Evolutionary conservation across 495 filamentous ascomycete species (phyloP), one percentile per base, ranked within the genome.

Genomic region (Lasiosphaeria ovina): DNA sequence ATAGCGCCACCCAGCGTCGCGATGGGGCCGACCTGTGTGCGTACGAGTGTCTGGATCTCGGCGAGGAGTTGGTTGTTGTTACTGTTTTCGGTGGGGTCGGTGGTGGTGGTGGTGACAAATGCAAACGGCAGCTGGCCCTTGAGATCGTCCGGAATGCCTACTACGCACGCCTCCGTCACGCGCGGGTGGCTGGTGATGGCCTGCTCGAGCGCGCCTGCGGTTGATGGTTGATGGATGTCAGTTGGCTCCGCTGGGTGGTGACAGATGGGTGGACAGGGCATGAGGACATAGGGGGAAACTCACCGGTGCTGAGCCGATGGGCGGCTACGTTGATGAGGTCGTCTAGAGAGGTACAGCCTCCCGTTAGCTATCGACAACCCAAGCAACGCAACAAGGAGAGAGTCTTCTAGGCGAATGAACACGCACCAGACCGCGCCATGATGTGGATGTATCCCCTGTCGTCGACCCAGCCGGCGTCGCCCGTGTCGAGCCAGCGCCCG

Each of bases 301-400:
- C 77, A 89, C 89, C 92, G 3, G 92, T 97, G 66, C 87, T 90
- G 62, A 97, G 92, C 4, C 93, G 84, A 75, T 97, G 93, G 3
- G 93, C 93, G 34, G 93, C 92, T 1, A 96, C 93, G 67, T 97
- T 97, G 70, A 97, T 95, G 60, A 97, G 88, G 72, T 97, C 93
- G 78, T 97, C 93, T 63, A 45, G 17, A 17, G 0, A 31, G 24
- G 24, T 24, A 24, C 24, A 24, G 24, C 24, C 24, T 24, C 24
- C 24, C 31, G 17, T 34, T 40, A 55, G n/a, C 53, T 5, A 36
- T 59, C 17, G 14, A 11, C 31, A 32, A 7, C 10, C 36, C 36
- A 11, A 5, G 24, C 34, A 3, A 3, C 7, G 14, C 1, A 14
- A 14, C 4, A 32, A 51, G 24, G 49, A 51, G 5, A 31, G 16